Percentiles rank a stretch among this genome's conserved stretches.
These are phyloP conservation scores for Pilasporangium apinafurcum DNA, from an alignment of 352 stramenopile species.

Conservation along the genomic window DNA sequence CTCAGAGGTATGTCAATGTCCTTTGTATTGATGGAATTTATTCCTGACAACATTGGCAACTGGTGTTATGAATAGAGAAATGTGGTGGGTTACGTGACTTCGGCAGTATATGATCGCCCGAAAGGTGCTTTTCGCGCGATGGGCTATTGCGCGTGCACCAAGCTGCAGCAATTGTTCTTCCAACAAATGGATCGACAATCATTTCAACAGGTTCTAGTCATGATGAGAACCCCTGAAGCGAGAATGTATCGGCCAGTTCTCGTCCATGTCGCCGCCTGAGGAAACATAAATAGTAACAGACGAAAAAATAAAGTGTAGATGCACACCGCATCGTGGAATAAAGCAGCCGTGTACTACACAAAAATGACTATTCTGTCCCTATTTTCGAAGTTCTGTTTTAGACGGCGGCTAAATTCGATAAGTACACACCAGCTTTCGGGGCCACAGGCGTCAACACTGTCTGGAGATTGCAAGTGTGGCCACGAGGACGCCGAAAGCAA, in stretches of 20 bases:
- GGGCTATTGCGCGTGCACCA: conserved; percentile 61
- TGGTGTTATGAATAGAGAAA: conserved; percentile 20
- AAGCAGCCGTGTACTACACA: conserved; percentile 17
- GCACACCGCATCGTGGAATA: too few relatives aligned
- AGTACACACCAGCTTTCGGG: too few relatives aligned
- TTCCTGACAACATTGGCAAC: too few relatives aligned
- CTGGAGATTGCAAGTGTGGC: too few relatives aligned
- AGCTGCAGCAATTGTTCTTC: conserved; percentile 56
- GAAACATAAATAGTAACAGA: neutral
- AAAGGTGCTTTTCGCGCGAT: conserved; percentile 56
- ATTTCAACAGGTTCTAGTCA: conserved; percentile 22
- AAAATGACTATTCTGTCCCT: too few relatives aligned
- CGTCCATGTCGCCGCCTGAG: conserved; percentile 2
- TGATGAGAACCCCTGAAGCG: conserved; percentile 36
- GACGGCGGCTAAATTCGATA: too few relatives aligned
- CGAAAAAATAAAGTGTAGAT: conserved; percentile 1
- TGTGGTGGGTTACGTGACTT: conserved; percentile 63
- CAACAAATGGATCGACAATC: conserved; percentile 1
- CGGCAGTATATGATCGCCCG: conserved; percentile 69
- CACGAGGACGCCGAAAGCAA: too few relatives aligned
- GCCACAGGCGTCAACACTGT: too few relatives aligned
- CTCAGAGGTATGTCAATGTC: neutral
- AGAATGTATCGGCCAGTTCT: conserved; percentile 43
- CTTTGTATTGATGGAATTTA: too few relatives aligned
- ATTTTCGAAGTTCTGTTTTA: too few relatives aligned